Base-by-base conservation (phyloP, 768 basidiomycete species). In the Lentinula guzmanii region DNA sequence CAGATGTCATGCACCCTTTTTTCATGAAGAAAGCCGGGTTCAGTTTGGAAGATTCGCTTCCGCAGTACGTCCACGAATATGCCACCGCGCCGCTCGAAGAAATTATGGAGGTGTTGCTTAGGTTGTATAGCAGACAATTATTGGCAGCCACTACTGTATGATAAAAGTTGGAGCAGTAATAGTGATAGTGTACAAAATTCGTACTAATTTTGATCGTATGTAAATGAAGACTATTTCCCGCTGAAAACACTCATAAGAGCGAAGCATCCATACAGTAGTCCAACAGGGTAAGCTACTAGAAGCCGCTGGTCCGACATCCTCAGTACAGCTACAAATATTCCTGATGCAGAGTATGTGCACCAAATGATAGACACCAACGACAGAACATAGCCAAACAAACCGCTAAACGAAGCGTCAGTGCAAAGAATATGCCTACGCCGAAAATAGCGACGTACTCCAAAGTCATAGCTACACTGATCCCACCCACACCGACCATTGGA, bases 301-400 rank as follows among this genome's bases (percentile, higher is more conserved):
- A 98, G 78, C 52, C 95, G 82, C 71, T 99, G 97, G 65, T 95
- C 90, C 8, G 93, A 93, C 92, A 99, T 95, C 65, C 92, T 85
- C 55, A 99, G 79, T 42, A 98, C 95, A 2, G 93, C 90, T 8
- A 96, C 93, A 67, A 99, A 98, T 60, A 99, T 98, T 13, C 89
- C 89, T 1, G 93, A 95, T 10, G 97, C 96, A 5, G 95, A 85
- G 69, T 96, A 94, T 39, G 97, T 97, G 77, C 95, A 98, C 97
- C 97, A 99, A 50, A 92, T 72, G 65, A 99, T 93, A 2, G 90
- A 92, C 41, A 96, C 65, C 13, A 84, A 72, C 2, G 93, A 89
- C 3, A 98, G 76, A 39, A 95, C 66, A 74, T 96, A 97, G 45
- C 96, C 96, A 62, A 96, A 75, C 60, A 86, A 76, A 48, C 87